Base-by-base conservation (phyloP, 2,329 filamentous ascomycete species). In the Hypoxylon sp. region DNA sequence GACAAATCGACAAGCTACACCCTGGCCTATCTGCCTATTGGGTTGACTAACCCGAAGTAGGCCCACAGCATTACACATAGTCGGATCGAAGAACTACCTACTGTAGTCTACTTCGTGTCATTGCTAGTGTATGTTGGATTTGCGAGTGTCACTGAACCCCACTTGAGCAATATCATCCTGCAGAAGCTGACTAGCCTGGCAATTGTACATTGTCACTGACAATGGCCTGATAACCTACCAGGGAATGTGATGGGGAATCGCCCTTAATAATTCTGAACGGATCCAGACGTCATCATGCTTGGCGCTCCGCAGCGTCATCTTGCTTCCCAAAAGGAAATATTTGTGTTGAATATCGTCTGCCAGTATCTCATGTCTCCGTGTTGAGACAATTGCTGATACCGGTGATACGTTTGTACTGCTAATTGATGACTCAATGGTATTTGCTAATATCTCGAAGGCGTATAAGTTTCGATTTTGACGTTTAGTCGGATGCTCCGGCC, bases 221-320 rank as follows among this genome's bases (percentile, higher is more conserved):
- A 56, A 52, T 66, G 63, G 63, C 43, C 55, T 43, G 52, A 68
- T 58, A 58, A n/a, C n/a, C n/a, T n/a, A n/a, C n/a, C n/a, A n/a
- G n/a, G n/a, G 37, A 37, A 57, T 55, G 48, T 57, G 43, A 54
- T 46, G 29, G 47, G 54, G 60, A 43, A 27, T 9, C 3, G 43
- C 50, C 34, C 41, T n/a, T 21, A 47, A 51, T 25, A 21, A 19
- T 29, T 47, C n/a, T 52, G 45, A 37, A 34, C 47, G 55, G 61
- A 45, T 53, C 8, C 9, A 59, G 62, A 70, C 65, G 68, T 68
- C 68, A 70, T 70, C 39, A 11, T 63, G 54, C 65, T 65, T 62
- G 46, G 54, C 43, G 12, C 30, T 41, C 30, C 48, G 51, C 21
- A 61, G 57, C 63, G 46, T 66, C 65, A 54, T 63, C 50, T 37